phyloP scores from a whole-genome alignment of 257 asterid genomes.

The Solanum tarijense region DNA sequence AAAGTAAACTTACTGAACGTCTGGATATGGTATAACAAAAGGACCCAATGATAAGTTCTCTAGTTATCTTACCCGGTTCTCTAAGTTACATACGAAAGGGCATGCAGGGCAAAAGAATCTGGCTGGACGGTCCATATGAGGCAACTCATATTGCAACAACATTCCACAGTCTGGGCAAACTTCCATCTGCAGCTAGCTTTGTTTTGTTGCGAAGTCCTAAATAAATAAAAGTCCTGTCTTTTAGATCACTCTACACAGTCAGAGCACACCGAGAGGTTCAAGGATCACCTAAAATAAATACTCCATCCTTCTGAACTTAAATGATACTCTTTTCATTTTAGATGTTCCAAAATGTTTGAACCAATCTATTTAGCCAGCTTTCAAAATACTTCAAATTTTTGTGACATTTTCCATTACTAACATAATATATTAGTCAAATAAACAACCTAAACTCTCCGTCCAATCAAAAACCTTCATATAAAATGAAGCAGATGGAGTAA shows the following conservation, averaged over 20 bases:
- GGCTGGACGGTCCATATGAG: constrained; percentile 39
- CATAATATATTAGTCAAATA: not conserved
- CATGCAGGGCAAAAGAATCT: constrained; percentile 57
- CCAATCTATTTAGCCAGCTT: not conserved
- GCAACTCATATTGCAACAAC: constrained; percentile 53
- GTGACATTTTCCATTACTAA: not conserved
- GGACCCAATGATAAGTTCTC: not conserved
- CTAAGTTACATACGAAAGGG: constrained; percentile 48
- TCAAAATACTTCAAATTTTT: not conserved
- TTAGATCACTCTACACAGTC: not conserved
- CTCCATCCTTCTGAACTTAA: not conserved
- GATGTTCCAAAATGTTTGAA: not conserved
- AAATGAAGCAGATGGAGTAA: not conserved
- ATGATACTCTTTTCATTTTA: not conserved
- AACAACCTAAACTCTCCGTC: not conserved
- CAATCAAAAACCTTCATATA: not conserved
- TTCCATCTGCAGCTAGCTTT: constrained; percentile 32
- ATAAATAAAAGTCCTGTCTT: not conserved
- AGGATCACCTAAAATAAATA: not conserved
- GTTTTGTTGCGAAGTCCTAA: not conserved
- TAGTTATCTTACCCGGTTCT: constrained; percentile 26
- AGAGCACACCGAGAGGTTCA: not conserved
- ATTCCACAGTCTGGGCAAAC: constrained; percentile 69
- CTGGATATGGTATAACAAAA: not conserved
- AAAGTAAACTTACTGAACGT: not conserved